A percentile compares a stretch with the other conserved stretches of the same genome.
Conservation (phyloP, 2,329 filamentous ascomycete species). For the Magnaporthiopsis incrustans region DNA sequence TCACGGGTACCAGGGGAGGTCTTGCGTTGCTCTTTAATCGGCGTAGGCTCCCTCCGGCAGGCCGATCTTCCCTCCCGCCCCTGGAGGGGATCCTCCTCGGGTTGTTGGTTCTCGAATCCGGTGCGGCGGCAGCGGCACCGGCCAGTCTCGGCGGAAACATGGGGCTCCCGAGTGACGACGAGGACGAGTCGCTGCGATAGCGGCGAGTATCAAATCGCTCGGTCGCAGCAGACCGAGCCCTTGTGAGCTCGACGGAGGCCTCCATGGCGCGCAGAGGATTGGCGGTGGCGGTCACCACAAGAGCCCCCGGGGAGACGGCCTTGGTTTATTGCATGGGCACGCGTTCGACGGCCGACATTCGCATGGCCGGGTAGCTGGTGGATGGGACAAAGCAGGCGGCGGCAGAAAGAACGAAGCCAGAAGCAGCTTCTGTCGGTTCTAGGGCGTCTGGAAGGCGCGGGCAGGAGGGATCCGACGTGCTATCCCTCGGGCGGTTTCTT, state of each 20-base stretch:
- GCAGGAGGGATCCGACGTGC: not conserved
- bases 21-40: conserved; percentile 19
- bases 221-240: conserved; percentile 13
- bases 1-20: conserved; percentile 35
- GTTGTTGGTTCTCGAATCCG: conserved; percentile 11
- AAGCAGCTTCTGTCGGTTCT: not conserved
- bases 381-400: not conserved
- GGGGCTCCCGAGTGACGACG: conserved; percentile 8
- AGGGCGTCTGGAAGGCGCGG: not conserved
- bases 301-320: not conserved
- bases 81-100: conserved; percentile 8
- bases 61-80: conserved; percentile 8
- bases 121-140: conserved; percentile 6
- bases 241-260: conserved; percentile 15
- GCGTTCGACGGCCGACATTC: not conserved
- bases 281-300: not conserved
- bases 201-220: conserved; percentile 9
- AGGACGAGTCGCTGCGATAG: conserved; percentile 5
- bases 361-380: not conserved
- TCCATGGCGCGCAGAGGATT: conserved; percentile 15
- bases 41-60: conserved; percentile 12
- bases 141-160: conserved; percentile 4
- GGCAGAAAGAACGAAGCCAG: not conserved
- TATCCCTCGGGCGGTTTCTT: not conserved
- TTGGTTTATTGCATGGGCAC: not conserved